phyloP scores from a whole-genome alignment of 2,329 filamentous ascomycete genomes.

The Mycosphaerella sp. region DNA sequence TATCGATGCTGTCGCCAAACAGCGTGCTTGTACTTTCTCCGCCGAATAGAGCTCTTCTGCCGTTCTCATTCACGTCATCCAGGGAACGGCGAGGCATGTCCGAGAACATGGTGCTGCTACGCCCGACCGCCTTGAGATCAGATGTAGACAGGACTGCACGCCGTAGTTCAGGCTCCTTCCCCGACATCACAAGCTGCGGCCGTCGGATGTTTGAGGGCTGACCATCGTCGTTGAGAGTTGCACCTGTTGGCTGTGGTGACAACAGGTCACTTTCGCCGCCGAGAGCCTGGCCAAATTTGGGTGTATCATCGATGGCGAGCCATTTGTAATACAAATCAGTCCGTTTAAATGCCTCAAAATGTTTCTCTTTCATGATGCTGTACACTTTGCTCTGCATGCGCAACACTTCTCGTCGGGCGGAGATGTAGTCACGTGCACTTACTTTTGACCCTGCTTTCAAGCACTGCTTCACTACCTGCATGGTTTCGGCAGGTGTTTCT shows the following conservation, averaged over 20 bases:
- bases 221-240: not conserved
- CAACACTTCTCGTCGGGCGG: slow-evolving; percentile 73
- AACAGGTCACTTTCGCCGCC: slow-evolving; percentile 15
- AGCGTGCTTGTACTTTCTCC: slow-evolving; percentile 62
- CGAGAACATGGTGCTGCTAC: slow-evolving; percentile 16
- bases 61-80: slow-evolving; percentile 53
- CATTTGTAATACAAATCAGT: slow-evolving; percentile 97
- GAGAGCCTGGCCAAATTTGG: slow-evolving; percentile 31
- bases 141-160: slow-evolving; percentile 56
- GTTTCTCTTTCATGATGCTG: slow-evolving; percentile 72
- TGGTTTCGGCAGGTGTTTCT: slow-evolving; percentile 64
- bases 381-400: slow-evolving; percentile 75
- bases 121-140: slow-evolving; percentile 46
- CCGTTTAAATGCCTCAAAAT: slow-evolving; percentile 81
- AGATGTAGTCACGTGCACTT: slow-evolving; percentile 72
- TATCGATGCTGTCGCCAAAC: slow-evolving; percentile 67
- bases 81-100: slow-evolving; percentile 56
- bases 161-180: slow-evolving; percentile 46
- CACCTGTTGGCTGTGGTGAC: not conserved
- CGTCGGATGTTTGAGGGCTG: slow-evolving; percentile 19
- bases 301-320: slow-evolving; percentile 71
- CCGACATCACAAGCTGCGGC: slow-evolving; percentile 20
- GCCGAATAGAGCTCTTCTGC: slow-evolving; percentile 58
- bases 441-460: slow-evolving; percentile 70
- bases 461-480: slow-evolving; percentile 67